phyloP scores from a whole-genome alignment of 1,284 basidiomycete genomes.

The Xerocomus subilludens region DNA sequence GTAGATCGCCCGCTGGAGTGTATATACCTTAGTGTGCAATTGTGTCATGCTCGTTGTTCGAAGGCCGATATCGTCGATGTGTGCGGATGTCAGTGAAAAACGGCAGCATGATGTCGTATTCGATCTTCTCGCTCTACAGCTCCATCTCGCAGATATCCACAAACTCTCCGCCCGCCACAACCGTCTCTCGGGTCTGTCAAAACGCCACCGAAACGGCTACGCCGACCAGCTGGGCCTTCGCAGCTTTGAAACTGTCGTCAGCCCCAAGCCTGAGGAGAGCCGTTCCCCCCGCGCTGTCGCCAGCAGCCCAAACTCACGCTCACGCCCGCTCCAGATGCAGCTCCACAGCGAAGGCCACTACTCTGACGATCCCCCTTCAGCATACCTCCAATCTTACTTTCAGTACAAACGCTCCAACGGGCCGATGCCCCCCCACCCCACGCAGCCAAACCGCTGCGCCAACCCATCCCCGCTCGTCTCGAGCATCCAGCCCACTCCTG shows the following conservation, averaged over 20 bases:
- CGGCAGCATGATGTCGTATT: too few relatives aligned
- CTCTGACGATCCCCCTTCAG: constrained; percentile 65
- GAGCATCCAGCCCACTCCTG: constrained; percentile 60
- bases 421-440: constrained; percentile 79
- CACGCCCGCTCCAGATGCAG: constrained; percentile 50
- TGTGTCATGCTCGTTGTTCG: too few relatives aligned
- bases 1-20: too few relatives aligned
- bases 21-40: too few relatives aligned
- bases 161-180: constrained; percentile 58
- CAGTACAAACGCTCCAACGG: constrained; percentile 72
- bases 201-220: constrained; percentile 58
- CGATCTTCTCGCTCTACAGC: too few relatives aligned
- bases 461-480: constrained; percentile 70
- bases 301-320: constrained; percentile 38
- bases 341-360: constrained; percentile 48
- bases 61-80: too few relatives aligned
- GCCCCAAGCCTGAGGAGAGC: constrained; percentile 26
- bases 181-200: constrained; percentile 40
- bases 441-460: constrained; percentile 77
- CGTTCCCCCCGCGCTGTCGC: too few relatives aligned
- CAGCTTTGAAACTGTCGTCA: constrained; percentile 33
- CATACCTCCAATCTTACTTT: constrained; percentile 69
- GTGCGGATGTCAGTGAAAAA: too few relatives aligned
- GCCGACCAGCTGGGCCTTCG: constrained; percentile 57
- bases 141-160: too few relatives aligned